A percentile compares a stretch with the other conserved stretches of the same genome.
Evolutionary conservation across 768 basidiomycete species (phyloP).

Genomic region (Panaeolus papilionaceus): DNA sequence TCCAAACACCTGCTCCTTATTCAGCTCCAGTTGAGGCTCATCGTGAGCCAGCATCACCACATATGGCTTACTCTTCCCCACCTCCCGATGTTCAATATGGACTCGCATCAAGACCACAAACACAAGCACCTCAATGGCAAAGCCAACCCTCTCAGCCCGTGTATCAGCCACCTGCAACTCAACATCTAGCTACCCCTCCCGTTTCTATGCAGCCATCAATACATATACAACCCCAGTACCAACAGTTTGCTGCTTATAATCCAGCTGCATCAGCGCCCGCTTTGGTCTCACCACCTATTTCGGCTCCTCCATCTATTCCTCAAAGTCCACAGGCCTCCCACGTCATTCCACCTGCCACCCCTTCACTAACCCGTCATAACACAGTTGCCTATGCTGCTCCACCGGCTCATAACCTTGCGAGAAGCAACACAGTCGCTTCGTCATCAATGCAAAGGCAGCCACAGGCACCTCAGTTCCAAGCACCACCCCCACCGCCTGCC

Average conservation of each 20-base stretch:
- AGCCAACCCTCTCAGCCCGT: conserved; percentile 27
- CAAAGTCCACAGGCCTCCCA: conserved; percentile 25
- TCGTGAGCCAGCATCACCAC: conserved; percentile 27
- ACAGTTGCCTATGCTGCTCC: conserved; percentile 41
- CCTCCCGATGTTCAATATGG: conserved; percentile 18
- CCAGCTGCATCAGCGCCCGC: conserved; percentile 17
- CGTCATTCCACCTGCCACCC: conserved; percentile 30
- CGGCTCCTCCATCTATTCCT: conserved; percentile 33
- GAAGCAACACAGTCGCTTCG: conserved; percentile 41
- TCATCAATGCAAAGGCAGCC: conserved; percentile 30
- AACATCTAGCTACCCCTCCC: conserved; percentile 12
- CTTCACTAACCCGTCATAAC: conserved; percentile 39
- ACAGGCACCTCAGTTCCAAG: conserved; percentile 29
- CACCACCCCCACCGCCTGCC: conserved; percentile 33
- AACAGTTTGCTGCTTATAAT: conserved; percentile 12
- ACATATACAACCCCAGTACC: conserved; percentile 14
- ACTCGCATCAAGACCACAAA: conserved; percentile 7
- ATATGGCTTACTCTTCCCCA: conserved; percentile 21
- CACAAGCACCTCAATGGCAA: conserved; percentile 19
- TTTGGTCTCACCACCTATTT: conserved; percentile 32
- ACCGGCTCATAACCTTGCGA: conserved; percentile 33
- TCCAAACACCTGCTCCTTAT: conserved; percentile 29
- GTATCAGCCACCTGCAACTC: conserved; percentile 26
- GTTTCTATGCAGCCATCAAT: conserved; percentile 17
- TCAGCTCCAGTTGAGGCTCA: conserved; percentile 25